Conservation (phyloP, 768 basidiomycete genomes). For the Terana coerulea region DNA sequence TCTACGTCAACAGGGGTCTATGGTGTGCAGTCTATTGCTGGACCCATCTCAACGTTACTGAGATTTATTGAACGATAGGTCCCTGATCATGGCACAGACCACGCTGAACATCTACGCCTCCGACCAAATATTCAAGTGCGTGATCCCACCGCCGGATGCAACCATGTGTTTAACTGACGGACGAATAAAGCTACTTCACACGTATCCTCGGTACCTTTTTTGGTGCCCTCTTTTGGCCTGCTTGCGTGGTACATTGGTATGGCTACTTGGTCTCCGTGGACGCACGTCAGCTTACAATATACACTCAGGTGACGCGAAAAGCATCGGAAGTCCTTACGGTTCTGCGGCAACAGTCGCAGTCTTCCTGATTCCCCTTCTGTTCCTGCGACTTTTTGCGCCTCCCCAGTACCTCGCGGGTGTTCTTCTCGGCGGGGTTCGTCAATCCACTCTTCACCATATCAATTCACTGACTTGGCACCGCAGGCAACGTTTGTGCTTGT, state of each 20-base stretch:
- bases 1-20: slow-evolving; percentile 41
- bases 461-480: background rate
- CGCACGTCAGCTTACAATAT: background rate
- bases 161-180: background rate
- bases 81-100: slow-evolving; percentile 59
- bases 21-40: slow-evolving; percentile 32
- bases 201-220: slow-evolving; percentile 44
- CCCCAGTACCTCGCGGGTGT: slow-evolving; percentile 34
- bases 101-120: slow-evolving; percentile 53
- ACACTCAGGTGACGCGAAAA: slow-evolving; percentile 37
- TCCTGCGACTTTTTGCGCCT: slow-evolving; percentile 45
- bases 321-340: slow-evolving; percentile 53
- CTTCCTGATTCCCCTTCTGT: slow-evolving; percentile 44
- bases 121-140: slow-evolving; percentile 54
- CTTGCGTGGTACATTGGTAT: slow-evolving; percentile 47
- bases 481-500: slow-evolving; percentile 43
- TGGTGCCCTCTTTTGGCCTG: slow-evolving; percentile 46
- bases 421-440: slow-evolving; percentile 35
- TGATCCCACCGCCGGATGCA: background rate
- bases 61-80: slow-evolving; percentile 30
- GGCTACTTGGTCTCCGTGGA: background rate
- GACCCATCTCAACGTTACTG: background rate
- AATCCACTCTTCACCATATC: slow-evolving; percentile 30
- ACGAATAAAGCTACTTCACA: slow-evolving; percentile 42
- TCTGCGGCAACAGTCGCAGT: slow-evolving; percentile 45